Evolutionary conservation across 208 protist genomes (phyloP).

Genomic region (Wallacemonas sp.): DNA sequence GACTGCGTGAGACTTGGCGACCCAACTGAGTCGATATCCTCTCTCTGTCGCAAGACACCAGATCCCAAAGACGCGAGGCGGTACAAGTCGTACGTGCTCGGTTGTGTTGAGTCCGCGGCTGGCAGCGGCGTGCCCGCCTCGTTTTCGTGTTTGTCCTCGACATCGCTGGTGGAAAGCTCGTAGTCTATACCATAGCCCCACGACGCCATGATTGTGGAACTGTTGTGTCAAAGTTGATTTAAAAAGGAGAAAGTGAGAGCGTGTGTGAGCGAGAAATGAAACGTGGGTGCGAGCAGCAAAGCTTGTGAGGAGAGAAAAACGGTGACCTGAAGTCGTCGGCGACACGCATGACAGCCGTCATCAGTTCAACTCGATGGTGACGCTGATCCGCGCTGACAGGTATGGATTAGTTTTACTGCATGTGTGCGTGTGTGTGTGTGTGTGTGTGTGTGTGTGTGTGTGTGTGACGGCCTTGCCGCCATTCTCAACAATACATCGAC

Average conservation of each 20-base stretch:
- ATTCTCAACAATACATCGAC: too few relatives aligned
- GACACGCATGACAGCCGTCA: too few relatives aligned
- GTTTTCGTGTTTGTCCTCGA: neutral
- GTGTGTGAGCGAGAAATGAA: too few relatives aligned
- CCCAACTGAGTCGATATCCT: neutral
- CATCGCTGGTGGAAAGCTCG: neutral
- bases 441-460: too few relatives aligned
- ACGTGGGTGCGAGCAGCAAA: too few relatives aligned
- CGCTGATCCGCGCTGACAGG: too few relatives aligned
- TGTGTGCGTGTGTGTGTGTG: too few relatives aligned
- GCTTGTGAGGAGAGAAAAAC: neutral
- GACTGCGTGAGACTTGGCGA: neutral
- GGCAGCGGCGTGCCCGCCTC: neutral
- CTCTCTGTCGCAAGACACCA: neutral
- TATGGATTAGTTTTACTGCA: too few relatives aligned
- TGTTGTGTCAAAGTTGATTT: too few relatives aligned
- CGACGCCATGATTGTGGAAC: neutral
- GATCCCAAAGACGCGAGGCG: slow-evolving; percentile 4
- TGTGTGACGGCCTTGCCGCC: too few relatives aligned
- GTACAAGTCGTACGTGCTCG: neutral
- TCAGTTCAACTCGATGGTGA: too few relatives aligned
- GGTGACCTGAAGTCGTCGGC: neutral
- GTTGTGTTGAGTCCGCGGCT: neutral
- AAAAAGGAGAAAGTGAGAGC: too few relatives aligned
- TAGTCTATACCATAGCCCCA: slow-evolving; percentile 10